A percentile compares a stretch with the other conserved stretches of the same genome.
Conservation (phyloP, 148 eudicot species). For the Rhododendron henanense region DNA sequence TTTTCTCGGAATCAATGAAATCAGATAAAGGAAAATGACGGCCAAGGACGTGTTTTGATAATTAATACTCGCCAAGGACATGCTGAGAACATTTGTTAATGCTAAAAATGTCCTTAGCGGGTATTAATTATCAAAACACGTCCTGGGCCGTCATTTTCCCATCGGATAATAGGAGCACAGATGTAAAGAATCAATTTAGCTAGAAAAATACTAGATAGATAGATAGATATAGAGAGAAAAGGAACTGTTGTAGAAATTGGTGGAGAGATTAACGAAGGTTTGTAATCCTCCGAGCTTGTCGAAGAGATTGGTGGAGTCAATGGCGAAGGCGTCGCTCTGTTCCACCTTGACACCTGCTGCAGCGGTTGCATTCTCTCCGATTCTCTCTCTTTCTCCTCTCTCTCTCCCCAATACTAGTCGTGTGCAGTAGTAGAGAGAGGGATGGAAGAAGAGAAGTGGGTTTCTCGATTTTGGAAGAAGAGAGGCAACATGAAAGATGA, state of each 20-base stretch:
- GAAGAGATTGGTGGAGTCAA: conserved; percentile 75
- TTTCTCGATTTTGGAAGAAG: too few species aligned
- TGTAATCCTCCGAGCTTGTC: conserved; percentile 66
- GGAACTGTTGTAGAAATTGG: conserved; percentile 73
- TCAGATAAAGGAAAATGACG: background rate
- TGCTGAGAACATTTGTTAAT: too few species aligned
- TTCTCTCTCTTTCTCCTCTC: background rate
- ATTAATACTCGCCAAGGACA: too few species aligned
- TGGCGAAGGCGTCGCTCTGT: conserved; percentile 62
- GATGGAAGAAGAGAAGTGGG: too few species aligned
- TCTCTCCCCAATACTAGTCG: background rate
- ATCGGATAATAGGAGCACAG: too few species aligned
- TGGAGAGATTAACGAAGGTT: conserved; percentile 74
- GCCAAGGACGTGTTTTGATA: too few species aligned
- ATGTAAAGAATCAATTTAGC: too few species aligned
- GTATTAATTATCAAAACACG: too few species aligned
- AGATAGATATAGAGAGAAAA: background rate
- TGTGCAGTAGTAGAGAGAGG: too few species aligned
- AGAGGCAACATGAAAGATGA: too few species aligned
- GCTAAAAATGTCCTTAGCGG: too few species aligned
- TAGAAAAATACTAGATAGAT: background rate
- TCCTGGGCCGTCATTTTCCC: too few species aligned
- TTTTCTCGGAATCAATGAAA: background rate
- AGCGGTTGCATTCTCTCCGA: conserved; percentile 57
- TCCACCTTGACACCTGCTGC: conserved; percentile 67